A percentile compares a stretch with the other conserved stretches of the same genome.
phyloP scores from a whole-genome alignment of 169 alveolate genomes.

The Fabrea salina region DNA sequence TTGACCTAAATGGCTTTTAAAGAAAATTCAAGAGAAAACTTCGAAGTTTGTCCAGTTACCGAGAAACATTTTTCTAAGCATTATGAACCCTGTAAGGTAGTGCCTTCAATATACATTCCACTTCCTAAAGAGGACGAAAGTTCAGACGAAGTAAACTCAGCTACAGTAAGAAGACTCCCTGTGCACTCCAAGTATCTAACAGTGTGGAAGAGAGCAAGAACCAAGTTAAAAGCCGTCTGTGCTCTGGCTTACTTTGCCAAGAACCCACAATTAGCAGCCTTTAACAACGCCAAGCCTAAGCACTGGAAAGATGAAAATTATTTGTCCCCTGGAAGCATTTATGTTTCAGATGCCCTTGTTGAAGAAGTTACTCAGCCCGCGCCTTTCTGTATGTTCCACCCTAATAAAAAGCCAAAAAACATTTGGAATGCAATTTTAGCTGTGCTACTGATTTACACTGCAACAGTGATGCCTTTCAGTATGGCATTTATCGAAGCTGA shows the following conservation, averaged over 20 bases:
- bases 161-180: no score
- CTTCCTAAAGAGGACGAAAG: no score
- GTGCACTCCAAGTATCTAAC: slow-evolving; percentile 13
- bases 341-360: background rate
- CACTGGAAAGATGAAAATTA: no score
- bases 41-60: no score
- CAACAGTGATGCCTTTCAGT: slow-evolving; percentile 59
- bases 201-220: slow-evolving; percentile 14
- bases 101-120: no score
- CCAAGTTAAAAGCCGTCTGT: background rate
- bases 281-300: no score
- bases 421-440: slow-evolving; percentile 18
- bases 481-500: slow-evolving; percentile 39
- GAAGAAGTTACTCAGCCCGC: background rate
- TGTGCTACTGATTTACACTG: slow-evolving; percentile 53
- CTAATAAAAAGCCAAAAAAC: background rate
- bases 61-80: no score
- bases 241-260: background rate
- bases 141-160: no score
- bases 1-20: no score
- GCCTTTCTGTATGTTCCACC: background rate
- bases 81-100: no score
- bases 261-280: background rate
- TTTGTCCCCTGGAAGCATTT: no score
- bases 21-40: no score